Base-by-base conservation (phyloP, 345 rosid genomes). In the Salix koriyanagi region DNA sequence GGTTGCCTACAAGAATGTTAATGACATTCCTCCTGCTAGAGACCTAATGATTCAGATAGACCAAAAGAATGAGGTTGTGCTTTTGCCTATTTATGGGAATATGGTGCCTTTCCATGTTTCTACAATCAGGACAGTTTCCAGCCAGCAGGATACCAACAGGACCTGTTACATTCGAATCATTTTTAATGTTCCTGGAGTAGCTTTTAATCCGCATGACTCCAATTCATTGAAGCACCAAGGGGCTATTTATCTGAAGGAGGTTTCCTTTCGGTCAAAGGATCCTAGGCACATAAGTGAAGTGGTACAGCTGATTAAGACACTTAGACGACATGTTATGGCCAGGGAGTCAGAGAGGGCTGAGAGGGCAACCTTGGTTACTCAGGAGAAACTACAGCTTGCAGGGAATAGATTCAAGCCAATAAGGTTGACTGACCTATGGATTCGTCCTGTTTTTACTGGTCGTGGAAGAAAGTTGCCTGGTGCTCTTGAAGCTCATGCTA, bases 81-180 rank as follows among this genome's bases (percentile, higher is more conserved):
- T 92, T 69, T 82, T 94, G 73, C 98, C 97, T 61, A 85, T 94
- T 67, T 87, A 91, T 76, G 98, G 97, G 18, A 87, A 86, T 72
- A 90, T 94, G 90, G 93, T 91, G 23, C 97, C 98, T 2, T 92
- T 92, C 82, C 98, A 92, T 83, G 94, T 94, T 58, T 88, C 93
- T 65, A 88, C 96, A 7, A 85, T 92, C 76, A 92, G 91, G 87
- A 94, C 92, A 67, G 97, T 89, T 54, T 91, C 96, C 56, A 88
- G 93, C 85, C 94, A 92, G 89, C 91, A 90, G 75, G 98, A 91
- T 82, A 90, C 93, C 23, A 91, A 89, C 81, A 80, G 96, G 28
- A 91, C 75, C 56, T 89, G 92, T 84, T 94, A 90, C 74, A 92
- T 94, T 68, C 90, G 97, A 58, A 88, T 94, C 37, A 91, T 91